These are phyloP conservation scores for Grifola frondosa DNA, from an alignment of 1,284 basidiomycete species.

Conservation along the genomic window DNA sequence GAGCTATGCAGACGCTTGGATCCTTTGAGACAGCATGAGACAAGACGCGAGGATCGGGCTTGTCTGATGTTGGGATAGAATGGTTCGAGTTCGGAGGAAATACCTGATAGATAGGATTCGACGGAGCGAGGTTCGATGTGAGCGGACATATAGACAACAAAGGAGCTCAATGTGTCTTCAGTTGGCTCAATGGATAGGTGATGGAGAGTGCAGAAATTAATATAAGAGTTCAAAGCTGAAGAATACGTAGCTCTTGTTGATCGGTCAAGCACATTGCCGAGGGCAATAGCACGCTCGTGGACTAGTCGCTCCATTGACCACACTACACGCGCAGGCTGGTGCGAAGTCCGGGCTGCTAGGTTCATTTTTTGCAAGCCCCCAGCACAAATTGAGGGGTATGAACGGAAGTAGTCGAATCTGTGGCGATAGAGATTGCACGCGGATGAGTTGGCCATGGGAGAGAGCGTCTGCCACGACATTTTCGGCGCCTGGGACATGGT, in stretches of 20 bases:
- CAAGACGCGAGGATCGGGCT: constrained; percentile 25
- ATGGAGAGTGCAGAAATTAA: constrained; percentile 37
- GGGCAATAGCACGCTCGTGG: constrained; percentile 32
- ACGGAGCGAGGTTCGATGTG: constrained; percentile 40
- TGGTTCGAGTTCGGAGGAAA: constrained; percentile 36
- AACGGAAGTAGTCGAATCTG: no score
- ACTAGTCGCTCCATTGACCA: constrained; percentile 36
- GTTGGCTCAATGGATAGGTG: constrained; percentile 34
- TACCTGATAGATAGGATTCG: constrained; percentile 40
- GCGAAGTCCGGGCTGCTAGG: constrained; percentile 3
- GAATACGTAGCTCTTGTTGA: constrained; percentile 30
- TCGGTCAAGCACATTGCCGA: constrained; percentile 33
- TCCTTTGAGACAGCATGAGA: constrained; percentile 34
- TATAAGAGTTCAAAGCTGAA: constrained; percentile 38
- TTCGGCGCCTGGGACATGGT: no score
- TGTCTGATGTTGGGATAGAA: constrained; percentile 36
- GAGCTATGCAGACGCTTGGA: constrained; percentile 21
- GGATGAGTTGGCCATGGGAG: no score
- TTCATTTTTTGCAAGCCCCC: neutral
- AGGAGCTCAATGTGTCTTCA: constrained; percentile 36
- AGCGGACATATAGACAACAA: constrained; percentile 37
- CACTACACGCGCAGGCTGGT: constrained; percentile 27
- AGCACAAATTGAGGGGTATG: constrained; percentile 7
- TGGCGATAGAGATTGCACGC: no score
- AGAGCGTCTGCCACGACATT: no score